Conservation (phyloP, 257 asterid species). For the Cordia subcordata region DNA sequence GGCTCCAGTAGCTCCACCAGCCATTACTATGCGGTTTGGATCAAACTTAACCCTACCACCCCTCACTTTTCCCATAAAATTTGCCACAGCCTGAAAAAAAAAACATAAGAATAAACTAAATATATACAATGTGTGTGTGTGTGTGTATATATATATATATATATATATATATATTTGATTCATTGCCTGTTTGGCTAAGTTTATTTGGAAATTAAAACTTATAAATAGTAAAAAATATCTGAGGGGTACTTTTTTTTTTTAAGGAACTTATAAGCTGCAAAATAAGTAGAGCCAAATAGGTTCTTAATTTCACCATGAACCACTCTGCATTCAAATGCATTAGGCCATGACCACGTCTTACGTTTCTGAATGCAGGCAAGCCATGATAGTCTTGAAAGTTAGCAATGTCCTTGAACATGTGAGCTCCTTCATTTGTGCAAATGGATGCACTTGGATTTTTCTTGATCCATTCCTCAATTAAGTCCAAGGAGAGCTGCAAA, state of each 20-base stretch:
- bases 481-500: slow-evolving; percentile 51
- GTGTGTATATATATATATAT: too few relatives aligned
- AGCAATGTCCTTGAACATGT: slow-evolving; percentile 50
- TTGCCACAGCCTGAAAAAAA: slow-evolving; percentile 58
- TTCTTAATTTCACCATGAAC: too few relatives aligned
- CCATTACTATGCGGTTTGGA: slow-evolving; percentile 71
- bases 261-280: too few relatives aligned
- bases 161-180: too few relatives aligned
- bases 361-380: slow-evolving; percentile 73
- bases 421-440: slow-evolving; percentile 54
- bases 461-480: slow-evolving; percentile 73
- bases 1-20: slow-evolving; percentile 95
- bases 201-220: too few relatives aligned
- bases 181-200: too few relatives aligned
- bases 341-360: slow-evolving; percentile 4
- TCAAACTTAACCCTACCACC: slow-evolving; percentile 57
- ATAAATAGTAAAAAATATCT: too few relatives aligned
- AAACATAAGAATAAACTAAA: not conserved
- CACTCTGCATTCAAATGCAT: too few relatives aligned
- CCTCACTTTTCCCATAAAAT: slow-evolving; percentile 61
- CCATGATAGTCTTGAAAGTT: slow-evolving; percentile 78
- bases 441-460: slow-evolving; percentile 87
- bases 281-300: too few relatives aligned
- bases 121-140: too few relatives aligned
- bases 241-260: too few relatives aligned